Percentiles rank a stretch among this genome's conserved stretches.
Conservation (phyloP, 2,329 filamentous ascomycete species). For the Pseudogymnoascus sp. region DNA sequence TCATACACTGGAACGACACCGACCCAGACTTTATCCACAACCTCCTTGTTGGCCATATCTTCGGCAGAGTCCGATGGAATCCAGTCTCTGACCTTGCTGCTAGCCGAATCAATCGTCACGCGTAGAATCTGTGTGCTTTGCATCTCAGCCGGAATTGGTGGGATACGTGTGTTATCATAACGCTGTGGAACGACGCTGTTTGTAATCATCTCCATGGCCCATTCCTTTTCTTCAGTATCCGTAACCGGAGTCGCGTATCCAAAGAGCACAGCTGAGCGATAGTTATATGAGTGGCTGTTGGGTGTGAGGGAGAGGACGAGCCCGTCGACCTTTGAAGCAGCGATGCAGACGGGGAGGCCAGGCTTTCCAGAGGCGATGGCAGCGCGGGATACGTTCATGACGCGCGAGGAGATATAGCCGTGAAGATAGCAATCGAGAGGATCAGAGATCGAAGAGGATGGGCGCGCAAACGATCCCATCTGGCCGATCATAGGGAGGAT, state of each 20-base stretch:
- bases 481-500: conserved; percentile 81
- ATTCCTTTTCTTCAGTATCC: conserved; percentile 61
- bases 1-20: conserved; percentile 56
- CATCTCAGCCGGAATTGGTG: conserved; percentile 66
- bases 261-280: conserved; percentile 65
- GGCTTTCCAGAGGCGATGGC: background rate
- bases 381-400: conserved; percentile 54
- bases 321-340: conserved; percentile 69
- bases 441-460: conserved; percentile 51
- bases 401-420: conserved; percentile 70
- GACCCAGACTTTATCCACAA: conserved; percentile 41
- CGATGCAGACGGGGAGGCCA: conserved; percentile 64
- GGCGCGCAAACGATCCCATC: conserved; percentile 61
- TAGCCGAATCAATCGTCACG: conserved; percentile 60
- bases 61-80: conserved; percentile 46
- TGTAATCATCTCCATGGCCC: conserved; percentile 71
- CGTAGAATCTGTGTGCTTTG: conserved; percentile 64
- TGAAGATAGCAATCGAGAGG: conserved; percentile 73
- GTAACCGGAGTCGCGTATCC: conserved; percentile 63
- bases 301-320: conserved; percentile 72
- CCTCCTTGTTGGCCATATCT: conserved; percentile 37
- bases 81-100: conserved; percentile 64
- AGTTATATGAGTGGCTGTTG: conserved; percentile 78
- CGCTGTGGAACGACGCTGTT: conserved; percentile 60
- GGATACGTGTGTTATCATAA: conserved; percentile 60